phyloP scores from a whole-genome alignment of 331 rosid species.

The Spiraea crenata region DNA sequence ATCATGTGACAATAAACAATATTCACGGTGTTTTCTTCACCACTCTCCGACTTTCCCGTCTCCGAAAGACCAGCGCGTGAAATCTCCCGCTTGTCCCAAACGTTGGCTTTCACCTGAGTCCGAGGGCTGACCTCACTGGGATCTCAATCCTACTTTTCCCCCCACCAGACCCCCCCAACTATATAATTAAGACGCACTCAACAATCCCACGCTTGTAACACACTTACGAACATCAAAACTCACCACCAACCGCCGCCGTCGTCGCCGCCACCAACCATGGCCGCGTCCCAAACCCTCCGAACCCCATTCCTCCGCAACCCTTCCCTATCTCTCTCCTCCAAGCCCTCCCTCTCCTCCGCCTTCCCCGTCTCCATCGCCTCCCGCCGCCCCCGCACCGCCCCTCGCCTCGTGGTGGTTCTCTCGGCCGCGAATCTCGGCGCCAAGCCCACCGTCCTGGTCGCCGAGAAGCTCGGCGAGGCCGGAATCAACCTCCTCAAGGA shows the following conservation, averaged over 20 bases:
- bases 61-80: neutral
- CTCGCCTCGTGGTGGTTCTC: constrained; percentile 43
- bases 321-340: constrained; percentile 65
- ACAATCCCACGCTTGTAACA: too few relatives aligned
- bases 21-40: too few relatives aligned
- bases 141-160: neutral
- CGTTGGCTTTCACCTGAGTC: neutral
- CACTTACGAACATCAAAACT: neutral
- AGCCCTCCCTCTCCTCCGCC: constrained; percentile 46
- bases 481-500: constrained; percentile 61
- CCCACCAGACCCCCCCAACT: neutral
- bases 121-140: neutral
- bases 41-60: neutral
- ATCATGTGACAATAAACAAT: too few relatives aligned
- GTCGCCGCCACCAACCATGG: constrained; percentile 23
- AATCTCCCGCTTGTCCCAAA: neutral
- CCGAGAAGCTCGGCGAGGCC: constrained; percentile 85
- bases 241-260: neutral
- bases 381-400: constrained; percentile 17
- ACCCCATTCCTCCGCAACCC: constrained; percentile 23
- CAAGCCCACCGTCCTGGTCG: constrained; percentile 77
- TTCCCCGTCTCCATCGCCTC: constrained; percentile 47
- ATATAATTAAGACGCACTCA: neutral
- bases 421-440: constrained; percentile 46
- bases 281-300: constrained; percentile 52